A percentile compares a stretch with the other conserved stretches of the same genome.
Conservation (phyloP, 768 basidiomycete species). For the Flagelloscypha sp. region DNA sequence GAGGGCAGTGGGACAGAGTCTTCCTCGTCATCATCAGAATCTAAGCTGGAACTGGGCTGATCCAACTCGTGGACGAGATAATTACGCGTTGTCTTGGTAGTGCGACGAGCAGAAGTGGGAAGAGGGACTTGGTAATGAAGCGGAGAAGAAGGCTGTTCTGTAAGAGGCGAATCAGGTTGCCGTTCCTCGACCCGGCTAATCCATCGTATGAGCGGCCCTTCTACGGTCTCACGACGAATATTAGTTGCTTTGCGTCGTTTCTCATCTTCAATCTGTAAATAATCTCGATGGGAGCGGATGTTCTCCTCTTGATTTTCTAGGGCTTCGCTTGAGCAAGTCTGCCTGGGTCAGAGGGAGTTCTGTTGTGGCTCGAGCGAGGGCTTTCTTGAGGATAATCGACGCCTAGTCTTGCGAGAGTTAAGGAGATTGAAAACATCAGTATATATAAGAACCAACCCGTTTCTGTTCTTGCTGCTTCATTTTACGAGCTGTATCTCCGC, state of each 20-base stretch:
- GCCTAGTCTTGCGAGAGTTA: constrained; percentile 28
- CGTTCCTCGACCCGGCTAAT: constrained; percentile 54
- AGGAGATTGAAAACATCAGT: background rate
- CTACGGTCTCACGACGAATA: constrained; percentile 50
- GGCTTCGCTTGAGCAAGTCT: constrained; percentile 76
- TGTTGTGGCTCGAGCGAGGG: no score
- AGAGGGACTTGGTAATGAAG: constrained; percentile 20
- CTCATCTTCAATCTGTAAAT: constrained; percentile 74
- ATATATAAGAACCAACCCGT: constrained; percentile 32
- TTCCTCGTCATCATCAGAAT: no score
- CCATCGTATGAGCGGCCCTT: constrained; percentile 68
- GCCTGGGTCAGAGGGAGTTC: constrained; percentile 60
- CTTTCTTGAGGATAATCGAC: constrained; percentile 50
- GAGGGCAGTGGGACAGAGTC: constrained; percentile 40
- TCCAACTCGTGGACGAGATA: constrained; percentile 59
- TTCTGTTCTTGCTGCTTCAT: constrained; percentile 56
- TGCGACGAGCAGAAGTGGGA: constrained; percentile 19
- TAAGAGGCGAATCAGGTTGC: constrained; percentile 11
- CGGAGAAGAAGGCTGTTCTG: constrained; percentile 7
- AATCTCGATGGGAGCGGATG: constrained; percentile 67
- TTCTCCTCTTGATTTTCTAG: constrained; percentile 86
- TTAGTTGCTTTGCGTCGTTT: constrained; percentile 59
- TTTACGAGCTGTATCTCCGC: constrained; percentile 56
- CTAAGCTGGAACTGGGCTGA: constrained; percentile 17
- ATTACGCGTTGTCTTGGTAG: constrained; percentile 52